Evolutionary conservation across 2,329 filamentous ascomycete species (phyloP).

Genomic region (Colletotrichum eleusines): DNA sequence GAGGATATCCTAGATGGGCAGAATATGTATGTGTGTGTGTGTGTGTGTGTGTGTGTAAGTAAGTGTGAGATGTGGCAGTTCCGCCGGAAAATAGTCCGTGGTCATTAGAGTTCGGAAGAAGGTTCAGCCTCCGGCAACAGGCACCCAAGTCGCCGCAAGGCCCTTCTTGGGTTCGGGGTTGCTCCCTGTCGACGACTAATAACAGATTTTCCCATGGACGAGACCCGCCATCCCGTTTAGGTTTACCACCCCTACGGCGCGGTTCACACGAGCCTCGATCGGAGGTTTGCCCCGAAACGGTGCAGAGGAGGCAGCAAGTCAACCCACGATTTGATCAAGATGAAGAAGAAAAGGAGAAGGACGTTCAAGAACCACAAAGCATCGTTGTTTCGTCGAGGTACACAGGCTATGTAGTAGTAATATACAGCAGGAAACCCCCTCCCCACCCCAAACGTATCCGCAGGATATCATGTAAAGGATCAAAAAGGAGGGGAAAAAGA

Average conservation of each 20-base stretch:
- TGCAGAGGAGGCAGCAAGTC: too few species aligned
- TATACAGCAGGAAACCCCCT: constrained; percentile 26
- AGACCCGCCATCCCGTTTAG: not conserved
- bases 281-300: not conserved
- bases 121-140: not conserved
- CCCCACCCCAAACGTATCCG: constrained; percentile 20
- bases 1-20: too few species aligned
- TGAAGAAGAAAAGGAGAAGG: not conserved
- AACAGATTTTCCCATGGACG: not conserved
- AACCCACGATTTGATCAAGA: too few species aligned
- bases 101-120: not conserved
- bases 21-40: too few species aligned
- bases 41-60: too few species aligned
- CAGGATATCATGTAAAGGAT: constrained; percentile 38
- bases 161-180: not conserved
- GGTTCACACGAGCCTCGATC: too few species aligned
- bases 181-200: not conserved
- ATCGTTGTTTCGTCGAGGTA: constrained; percentile 28
- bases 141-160: not conserved
- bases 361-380: constrained; percentile 34
- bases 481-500: constrained; percentile 6
- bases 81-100: not conserved
- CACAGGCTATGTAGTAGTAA: constrained; percentile 27
- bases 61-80: not conserved
- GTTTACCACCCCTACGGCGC: not conserved